Conservation (phyloP, 2,329 filamentous ascomycete genomes). For the Sporothrix luriei region DNA sequence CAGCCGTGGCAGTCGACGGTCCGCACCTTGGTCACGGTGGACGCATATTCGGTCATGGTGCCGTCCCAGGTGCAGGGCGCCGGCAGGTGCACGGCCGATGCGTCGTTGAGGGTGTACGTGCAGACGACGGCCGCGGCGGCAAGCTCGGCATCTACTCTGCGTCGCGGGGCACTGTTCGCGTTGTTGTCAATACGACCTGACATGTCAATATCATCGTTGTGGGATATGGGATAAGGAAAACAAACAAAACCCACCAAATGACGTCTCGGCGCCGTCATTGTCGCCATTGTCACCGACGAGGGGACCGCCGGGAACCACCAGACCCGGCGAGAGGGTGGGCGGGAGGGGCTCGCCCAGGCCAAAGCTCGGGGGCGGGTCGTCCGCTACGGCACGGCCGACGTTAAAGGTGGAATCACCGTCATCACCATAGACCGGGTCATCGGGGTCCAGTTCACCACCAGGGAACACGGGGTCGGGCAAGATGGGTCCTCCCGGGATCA, state of each 20-base stretch:
- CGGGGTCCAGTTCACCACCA: background rate
- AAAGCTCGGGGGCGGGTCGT: slow-evolving; percentile 5
- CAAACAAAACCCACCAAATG: background rate
- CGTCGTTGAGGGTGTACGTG: slow-evolving; percentile 1
- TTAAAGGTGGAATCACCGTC: background rate
- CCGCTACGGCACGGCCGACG: background rate
- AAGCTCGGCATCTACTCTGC: background rate
- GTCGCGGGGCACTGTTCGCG: background rate
- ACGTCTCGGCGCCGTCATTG: background rate
- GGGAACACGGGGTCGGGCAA: slow-evolving; percentile 16
- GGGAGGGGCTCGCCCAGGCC: background rate
- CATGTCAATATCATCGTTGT: background rate
- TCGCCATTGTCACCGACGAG: background rate
- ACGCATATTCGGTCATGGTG: background rate
- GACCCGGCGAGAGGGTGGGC: background rate
- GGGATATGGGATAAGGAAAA: too few relatives aligned
- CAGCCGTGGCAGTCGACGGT: slow-evolving; percentile 1
- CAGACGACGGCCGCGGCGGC: background rate
- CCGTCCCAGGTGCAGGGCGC: slow-evolving; percentile 8
- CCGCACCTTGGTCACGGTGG: background rate
- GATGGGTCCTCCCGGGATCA: slow-evolving; percentile 1
- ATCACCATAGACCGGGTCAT: background rate
- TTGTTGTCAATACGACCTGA: background rate
- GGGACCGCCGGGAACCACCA: background rate
- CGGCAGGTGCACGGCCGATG: background rate